Evolutionary conservation across 2,329 filamentous ascomycete species (phyloP).

Genomic region (Hypoxylon sp.): DNA sequence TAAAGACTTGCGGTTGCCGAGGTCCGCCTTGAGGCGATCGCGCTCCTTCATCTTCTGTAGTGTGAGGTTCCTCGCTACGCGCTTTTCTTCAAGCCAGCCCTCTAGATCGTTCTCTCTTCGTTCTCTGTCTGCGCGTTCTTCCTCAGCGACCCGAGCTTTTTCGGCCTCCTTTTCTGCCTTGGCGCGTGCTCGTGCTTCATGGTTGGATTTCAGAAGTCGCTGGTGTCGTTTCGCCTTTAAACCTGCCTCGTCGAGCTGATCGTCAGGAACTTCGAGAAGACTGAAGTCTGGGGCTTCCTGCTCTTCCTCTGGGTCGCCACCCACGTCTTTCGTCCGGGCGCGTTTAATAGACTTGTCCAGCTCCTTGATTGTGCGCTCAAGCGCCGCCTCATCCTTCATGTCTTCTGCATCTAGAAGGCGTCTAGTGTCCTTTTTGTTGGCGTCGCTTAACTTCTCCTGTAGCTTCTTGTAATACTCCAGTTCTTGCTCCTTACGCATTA

Average conservation of each 20-base stretch:
- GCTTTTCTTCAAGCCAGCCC: constrained; percentile 85
- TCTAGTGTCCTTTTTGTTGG: constrained; percentile 91
- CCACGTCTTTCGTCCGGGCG: constrained; percentile 92
- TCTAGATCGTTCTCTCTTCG: constrained; percentile 86
- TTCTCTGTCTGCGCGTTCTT: constrained; percentile 85
- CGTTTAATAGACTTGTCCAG: constrained; percentile 91
- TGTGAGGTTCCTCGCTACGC: constrained; percentile 75
- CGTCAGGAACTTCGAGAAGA: constrained; percentile 88
- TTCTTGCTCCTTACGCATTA: constrained; percentile 96
- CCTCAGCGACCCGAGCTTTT: constrained; percentile 84
- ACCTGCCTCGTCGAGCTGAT: constrained; percentile 90
- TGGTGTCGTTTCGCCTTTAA: constrained; percentile 95
- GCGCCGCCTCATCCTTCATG: constrained; percentile 87
- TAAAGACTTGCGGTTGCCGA: constrained; percentile 95
- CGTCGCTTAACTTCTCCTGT: constrained; percentile 76
- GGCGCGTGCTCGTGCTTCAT: constrained; percentile 91
- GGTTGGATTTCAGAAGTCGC: constrained; percentile 90
- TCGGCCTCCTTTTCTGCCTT: constrained; percentile 97
- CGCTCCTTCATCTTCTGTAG: constrained; percentile 92
- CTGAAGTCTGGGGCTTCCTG: constrained; percentile 87
- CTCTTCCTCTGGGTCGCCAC: constrained; percentile 82
- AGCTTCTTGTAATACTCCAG: constrained; percentile 92
- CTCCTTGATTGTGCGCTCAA: constrained; percentile 88
- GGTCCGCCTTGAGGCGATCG: constrained; percentile 90
- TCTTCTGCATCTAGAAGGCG: constrained; percentile 90